Evolutionary conservation across 2,329 filamentous ascomycete species (phyloP), one percentile per base, ranked within the genome.

Genomic region (Microdochium nivale): DNA sequence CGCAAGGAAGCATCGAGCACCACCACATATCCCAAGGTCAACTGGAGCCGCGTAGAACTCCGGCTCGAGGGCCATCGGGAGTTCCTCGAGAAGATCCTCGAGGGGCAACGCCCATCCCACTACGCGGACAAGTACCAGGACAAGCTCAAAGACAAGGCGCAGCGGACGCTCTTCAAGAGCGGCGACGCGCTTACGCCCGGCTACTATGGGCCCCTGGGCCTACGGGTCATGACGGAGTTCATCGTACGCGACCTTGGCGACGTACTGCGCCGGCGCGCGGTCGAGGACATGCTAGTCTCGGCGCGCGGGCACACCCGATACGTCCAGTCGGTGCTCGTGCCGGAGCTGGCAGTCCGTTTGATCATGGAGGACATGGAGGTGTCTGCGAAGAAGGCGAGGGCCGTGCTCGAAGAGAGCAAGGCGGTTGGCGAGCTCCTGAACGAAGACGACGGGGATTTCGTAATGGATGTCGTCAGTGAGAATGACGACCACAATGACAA

Each of bases 201-300:
- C 0, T 96, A 95, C 67, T 96, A 95, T 67, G 90, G 90, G 1
- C 79, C 84, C 2, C 79, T 84, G 21, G 90, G 90, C 1, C 75
- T 87, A 49, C 80, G 80, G 48, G 69, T 79, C 49, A 88, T 96
- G 78, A 87, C 82, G 46, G 84, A 88, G 59, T 79, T 78, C 51
- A 78, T 90, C 35, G 81, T 87, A 53, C 62, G 69, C 3, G 73
- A 74, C 47, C 84, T 88, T 63, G 80, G 78, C 14, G 64, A 73
- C 9, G 66, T 79, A 54, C 67, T 92, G 27, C 81, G 85, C 53
- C 73, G 78, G 56, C 75, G 80, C 51, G 81, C 85, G 2, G 71
- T 83, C 16, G 73, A 77, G 50, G 87, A 92, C 62, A 70, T 74
- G 16, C 72, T 89, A 19, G 79, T 91, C 53, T 79, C 84, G 14